Evolutionary conservation across 305 asterid species (phyloP).

Genomic region (Fraxinus velutina): DNA sequence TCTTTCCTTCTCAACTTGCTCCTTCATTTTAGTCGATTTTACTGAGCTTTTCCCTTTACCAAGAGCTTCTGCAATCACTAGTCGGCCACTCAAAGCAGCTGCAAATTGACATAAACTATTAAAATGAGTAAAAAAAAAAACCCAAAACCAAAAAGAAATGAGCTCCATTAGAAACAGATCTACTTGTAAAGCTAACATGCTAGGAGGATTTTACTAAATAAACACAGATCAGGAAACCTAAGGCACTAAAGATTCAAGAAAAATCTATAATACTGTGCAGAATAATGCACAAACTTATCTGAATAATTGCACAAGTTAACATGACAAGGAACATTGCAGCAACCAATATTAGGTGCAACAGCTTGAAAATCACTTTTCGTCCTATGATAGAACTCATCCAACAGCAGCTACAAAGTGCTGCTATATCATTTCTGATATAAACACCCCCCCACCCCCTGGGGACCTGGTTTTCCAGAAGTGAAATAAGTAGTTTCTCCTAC

Average conservation of each 20-base stretch:
- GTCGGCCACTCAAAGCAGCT: constrained; percentile 80
- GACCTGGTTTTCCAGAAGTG: too few species aligned
- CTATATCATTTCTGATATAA: too few species aligned
- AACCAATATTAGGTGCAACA: constrained; percentile 2
- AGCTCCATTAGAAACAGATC: background rate
- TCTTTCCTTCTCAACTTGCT: constrained; percentile 63
- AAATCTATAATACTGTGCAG: background rate
- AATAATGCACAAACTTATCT: constrained; percentile 7
- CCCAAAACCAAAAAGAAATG: background rate
- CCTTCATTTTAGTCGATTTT: constrained; percentile 48
- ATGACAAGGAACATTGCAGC: background rate
- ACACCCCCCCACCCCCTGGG: too few species aligned
- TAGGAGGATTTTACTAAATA: background rate
- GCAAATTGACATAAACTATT: constrained; percentile 17
- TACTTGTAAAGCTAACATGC: background rate
- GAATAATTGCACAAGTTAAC: background rate
- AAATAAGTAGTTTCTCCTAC: too few species aligned
- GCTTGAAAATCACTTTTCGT: background rate
- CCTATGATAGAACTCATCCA: too few species aligned
- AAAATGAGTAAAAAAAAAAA: background rate
- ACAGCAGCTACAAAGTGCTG: too few species aligned
- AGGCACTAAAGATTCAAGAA: background rate
- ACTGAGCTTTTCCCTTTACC: constrained; percentile 53
- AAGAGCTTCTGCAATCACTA: constrained; percentile 67
- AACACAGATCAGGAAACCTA: background rate